These are phyloP conservation scores for Meredithiella fracta DNA, from an alignment of 2,329 filamentous ascomycete species.

Conservation along the genomic window DNA sequence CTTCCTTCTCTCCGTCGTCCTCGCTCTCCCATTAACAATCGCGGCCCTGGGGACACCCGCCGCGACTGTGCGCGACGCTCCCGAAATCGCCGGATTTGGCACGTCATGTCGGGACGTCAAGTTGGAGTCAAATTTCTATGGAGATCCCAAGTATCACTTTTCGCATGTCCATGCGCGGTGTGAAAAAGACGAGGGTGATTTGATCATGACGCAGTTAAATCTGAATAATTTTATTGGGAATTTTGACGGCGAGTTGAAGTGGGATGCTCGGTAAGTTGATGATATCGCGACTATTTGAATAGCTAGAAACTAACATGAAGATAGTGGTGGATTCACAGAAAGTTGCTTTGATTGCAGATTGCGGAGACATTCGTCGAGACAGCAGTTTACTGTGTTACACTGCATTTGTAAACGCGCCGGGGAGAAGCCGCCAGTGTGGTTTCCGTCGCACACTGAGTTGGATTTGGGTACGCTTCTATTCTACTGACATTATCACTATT, in stretches of 20 bases:
- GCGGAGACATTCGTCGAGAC: constrained; percentile 9
- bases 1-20: not conserved
- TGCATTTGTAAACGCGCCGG: constrained; percentile 10
- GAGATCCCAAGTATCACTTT: constrained; percentile 8
- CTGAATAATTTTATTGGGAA: constrained; percentile 8
- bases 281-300: not conserved
- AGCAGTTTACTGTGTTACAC: constrained; percentile 13
- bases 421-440: constrained; percentile 12
- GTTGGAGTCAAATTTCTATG: constrained; percentile 7
- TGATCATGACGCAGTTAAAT: constrained; percentile 1
- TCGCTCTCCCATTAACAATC: not conserved
- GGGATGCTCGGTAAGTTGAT: constrained; percentile 11
- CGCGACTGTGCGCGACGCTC: not conserved
- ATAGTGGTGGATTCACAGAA: constrained; percentile 11
- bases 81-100: constrained; percentile 2
- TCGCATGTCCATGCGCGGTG: constrained; percentile 7
- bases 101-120: constrained; percentile 7
- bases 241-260: constrained; percentile 13
- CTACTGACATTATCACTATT: not conserved
- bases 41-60: not conserved
- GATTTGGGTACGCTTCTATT: constrained; percentile 9
- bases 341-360: constrained; percentile 12
- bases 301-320: not conserved
- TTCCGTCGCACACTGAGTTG: constrained; percentile 12
- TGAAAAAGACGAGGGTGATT: not conserved